Conservation (phyloP, 495 filamentous ascomycete species). For the Rhypophila decipiens region DNA sequence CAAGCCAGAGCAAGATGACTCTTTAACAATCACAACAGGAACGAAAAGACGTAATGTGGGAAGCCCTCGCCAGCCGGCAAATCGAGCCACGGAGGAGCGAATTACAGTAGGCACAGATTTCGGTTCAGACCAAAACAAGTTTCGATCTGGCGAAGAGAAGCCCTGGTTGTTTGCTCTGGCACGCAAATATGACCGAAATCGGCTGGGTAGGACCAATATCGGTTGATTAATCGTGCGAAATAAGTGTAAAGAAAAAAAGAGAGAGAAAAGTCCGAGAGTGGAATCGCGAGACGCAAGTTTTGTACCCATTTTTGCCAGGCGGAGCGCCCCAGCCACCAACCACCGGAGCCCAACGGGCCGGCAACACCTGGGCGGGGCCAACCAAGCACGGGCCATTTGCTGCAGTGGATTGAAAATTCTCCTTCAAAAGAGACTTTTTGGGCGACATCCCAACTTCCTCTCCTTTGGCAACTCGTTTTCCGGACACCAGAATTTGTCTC, state of each 20-base stretch:
- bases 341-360: background rate
- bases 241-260: constrained; percentile 35
- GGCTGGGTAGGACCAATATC: constrained; percentile 34
- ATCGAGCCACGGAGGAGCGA: background rate
- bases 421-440: constrained; percentile 1
- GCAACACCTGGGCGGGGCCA: background rate
- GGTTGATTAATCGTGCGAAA: constrained; percentile 48
- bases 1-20: no score
- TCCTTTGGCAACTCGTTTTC: no score
- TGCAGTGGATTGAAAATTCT: background rate
- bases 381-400: background rate
- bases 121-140: background rate
- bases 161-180: constrained; percentile 19
- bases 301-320: constrained; percentile 4
- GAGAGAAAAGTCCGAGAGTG: constrained; percentile 7
- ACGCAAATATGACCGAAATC: constrained; percentile 48
- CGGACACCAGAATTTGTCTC: no score
- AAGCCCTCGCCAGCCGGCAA: background rate
- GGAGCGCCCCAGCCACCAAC: background rate
- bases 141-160: background rate
- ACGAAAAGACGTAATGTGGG: no score
- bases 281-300: background rate
- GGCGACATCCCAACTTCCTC: background rate
- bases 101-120: background rate
- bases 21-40: no score